phyloP scores from a whole-genome alignment of 768 basidiomycete species.

The Jaapia argillacea region DNA sequence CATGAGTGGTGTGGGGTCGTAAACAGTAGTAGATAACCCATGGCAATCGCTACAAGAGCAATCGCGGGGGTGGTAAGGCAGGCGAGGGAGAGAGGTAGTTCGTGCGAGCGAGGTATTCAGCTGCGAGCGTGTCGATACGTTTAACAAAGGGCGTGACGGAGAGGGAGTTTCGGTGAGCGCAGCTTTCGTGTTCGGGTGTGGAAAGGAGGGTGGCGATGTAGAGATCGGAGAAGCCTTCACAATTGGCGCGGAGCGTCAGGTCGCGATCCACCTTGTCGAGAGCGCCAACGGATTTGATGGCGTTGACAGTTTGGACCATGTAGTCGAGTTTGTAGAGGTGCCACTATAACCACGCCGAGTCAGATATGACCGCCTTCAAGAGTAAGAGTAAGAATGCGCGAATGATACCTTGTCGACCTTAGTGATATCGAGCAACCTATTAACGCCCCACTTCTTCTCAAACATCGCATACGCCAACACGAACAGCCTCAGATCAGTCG shows the following conservation, averaged over 20 bases:
- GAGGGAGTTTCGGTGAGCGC: constrained; percentile 76
- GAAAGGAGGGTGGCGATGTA: constrained; percentile 83
- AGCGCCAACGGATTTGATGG: constrained; percentile 59
- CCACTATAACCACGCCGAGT: constrained; percentile 45
- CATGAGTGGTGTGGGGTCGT: too few relatives aligned
- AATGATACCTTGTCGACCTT: constrained; percentile 87
- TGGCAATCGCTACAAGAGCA: too few relatives aligned
- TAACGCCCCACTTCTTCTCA: constrained; percentile 83
- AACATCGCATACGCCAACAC: constrained; percentile 98
- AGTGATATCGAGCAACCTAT: constrained; percentile 84
- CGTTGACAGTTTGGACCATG: constrained; percentile 82
- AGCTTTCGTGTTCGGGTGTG: constrained; percentile 68
- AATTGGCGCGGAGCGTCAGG: constrained; percentile 81
- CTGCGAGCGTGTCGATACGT: constrained; percentile 97
- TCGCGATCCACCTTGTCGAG: constrained; percentile 62
- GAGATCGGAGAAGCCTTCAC: constrained; percentile 89
- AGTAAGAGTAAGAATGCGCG: neutral
- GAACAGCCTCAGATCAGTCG: constrained; percentile 94
- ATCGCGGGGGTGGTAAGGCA: too few relatives aligned
- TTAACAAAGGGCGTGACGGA: constrained; percentile 96
- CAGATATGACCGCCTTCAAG: neutral
- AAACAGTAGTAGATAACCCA: too few relatives aligned
- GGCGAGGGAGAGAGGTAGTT: constrained; percentile 99
- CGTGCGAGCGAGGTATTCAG: constrained; percentile 97
- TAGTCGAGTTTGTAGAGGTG: constrained; percentile 99